These are phyloP conservation scores for Theileria parva DNA, from an alignment of 169 alveolate genomes.

Conservation along the genomic window DNA sequence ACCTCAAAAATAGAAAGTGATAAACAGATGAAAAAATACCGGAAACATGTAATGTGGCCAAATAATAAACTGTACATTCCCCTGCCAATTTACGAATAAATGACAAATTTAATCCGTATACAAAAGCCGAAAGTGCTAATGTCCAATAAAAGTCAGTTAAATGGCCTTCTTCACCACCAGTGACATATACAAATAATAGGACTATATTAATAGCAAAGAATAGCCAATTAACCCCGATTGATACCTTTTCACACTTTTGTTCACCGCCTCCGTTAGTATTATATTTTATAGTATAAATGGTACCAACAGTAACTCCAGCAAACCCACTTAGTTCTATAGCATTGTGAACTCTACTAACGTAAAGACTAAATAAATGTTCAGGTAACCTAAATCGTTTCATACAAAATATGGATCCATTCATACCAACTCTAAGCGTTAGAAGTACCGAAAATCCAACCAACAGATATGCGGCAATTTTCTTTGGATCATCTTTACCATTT, in stretches of 20 bases:
- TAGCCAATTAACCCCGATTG: background rate
- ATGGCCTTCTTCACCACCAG: slow-evolving; percentile 14
- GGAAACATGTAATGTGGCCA: slow-evolving; percentile 12
- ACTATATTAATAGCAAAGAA: background rate
- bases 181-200: background rate
- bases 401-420: slow-evolving; percentile 13
- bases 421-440: slow-evolving; percentile 8
- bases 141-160: slow-evolving; percentile 26
- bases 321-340: slow-evolving; percentile 14
- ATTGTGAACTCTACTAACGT: slow-evolving; percentile 14
- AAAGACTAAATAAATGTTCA: slow-evolving; percentile 7
- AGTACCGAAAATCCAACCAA: slow-evolving; percentile 13
- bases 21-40: slow-evolving; percentile 6
- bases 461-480: slow-evolving; percentile 1
- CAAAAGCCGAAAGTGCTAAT: background rate
- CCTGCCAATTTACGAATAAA: slow-evolving; percentile 10
- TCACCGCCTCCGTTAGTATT: background rate
- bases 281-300: slow-evolving; percentile 2
- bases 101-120: slow-evolving; percentile 2
- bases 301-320: background rate
- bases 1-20: slow-evolving; percentile 6
- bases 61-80: background rate
- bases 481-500: background rate
- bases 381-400: background rate
- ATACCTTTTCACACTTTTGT: background rate